Conservation (phyloP, 306 rosid genomes). For the Cucurbita ficifolia region DNA sequence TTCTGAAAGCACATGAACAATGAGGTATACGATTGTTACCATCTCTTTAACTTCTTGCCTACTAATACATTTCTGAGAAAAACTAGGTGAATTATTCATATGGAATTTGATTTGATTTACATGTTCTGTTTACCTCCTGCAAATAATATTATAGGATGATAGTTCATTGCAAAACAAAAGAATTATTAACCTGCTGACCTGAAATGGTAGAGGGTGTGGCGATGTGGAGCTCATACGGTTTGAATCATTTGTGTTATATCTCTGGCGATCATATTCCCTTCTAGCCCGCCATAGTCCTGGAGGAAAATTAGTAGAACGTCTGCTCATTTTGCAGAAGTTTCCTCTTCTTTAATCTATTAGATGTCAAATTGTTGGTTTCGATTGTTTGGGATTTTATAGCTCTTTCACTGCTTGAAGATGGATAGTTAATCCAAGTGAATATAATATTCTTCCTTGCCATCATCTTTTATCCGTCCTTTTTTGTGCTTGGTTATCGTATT, state of each 20-base stretch:
- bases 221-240: conserved; percentile 17
- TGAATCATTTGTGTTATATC: conserved; percentile 15
- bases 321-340: conserved; percentile 24
- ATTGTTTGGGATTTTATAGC: neutral
- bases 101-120: neutral
- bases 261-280: conserved; percentile 19
- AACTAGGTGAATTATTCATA: neutral
- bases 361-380: neutral
- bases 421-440: neutral
- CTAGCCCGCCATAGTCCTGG: conserved; percentile 10
- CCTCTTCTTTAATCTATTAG: neutral
- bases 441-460: neutral
- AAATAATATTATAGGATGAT: neutral
- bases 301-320: conserved; percentile 21
- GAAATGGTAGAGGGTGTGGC: conserved; percentile 21
- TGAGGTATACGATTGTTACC: neutral
- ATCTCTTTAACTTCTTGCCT: neutral
- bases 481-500: neutral
- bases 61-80: neutral
- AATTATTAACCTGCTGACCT: conserved; percentile 18
- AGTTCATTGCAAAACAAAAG: neutral
- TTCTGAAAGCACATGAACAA: neutral
- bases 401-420: neutral
- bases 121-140: neutral
- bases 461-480: neutral